phyloP scores from a whole-genome alignment of 495 filamentous ascomycete species.

The Xylaria telfairii region DNA sequence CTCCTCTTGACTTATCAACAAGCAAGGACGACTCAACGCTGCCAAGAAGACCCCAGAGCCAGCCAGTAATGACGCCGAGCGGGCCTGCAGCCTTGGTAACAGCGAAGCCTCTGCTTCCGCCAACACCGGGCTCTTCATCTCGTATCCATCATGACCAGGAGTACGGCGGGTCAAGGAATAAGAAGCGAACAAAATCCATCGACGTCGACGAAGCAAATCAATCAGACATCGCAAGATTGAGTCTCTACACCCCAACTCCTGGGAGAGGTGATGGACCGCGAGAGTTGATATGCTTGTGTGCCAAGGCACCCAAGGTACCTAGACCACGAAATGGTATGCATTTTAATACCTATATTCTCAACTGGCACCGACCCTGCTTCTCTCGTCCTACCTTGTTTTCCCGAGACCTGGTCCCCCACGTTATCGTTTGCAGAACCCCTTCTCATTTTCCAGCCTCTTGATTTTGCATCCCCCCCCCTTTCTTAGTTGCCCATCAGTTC shows the following conservation, averaged over 20 bases:
- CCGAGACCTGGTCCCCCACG: conserved; percentile 13
- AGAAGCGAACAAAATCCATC: conserved; percentile 57
- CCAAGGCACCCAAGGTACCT: conserved; percentile 91
- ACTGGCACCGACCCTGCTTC: conserved; percentile 21
- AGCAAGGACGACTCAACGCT: background rate
- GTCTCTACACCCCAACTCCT: conserved; percentile 43
- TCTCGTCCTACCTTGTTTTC: conserved; percentile 33
- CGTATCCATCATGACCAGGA: conserved; percentile 17
- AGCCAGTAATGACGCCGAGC: conserved; percentile 18
- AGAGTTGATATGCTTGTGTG: conserved; percentile 83
- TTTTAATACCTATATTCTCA: conserved; percentile 26
- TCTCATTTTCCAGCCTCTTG: conserved; percentile 16
- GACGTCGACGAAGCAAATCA: conserved; percentile 54
- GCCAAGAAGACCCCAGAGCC: conserved; percentile 24
- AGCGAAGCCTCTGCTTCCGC: conserved; percentile 19
- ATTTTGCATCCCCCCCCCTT: background rate
- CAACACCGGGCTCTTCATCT: conserved; percentile 4
- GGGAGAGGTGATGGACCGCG: conserved; percentile 40
- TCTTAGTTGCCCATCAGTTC: conserved; percentile 9
- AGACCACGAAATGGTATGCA: conserved; percentile 92
- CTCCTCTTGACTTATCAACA: conserved; percentile 16
- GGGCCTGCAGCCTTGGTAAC: background rate
- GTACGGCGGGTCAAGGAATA: conserved; percentile 36
- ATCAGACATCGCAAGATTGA: conserved; percentile 48
- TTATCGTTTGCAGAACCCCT: conserved; percentile 22